Base-by-base conservation (phyloP, 2,329 filamentous ascomycete species). In the Beauveria caledonica region DNA sequence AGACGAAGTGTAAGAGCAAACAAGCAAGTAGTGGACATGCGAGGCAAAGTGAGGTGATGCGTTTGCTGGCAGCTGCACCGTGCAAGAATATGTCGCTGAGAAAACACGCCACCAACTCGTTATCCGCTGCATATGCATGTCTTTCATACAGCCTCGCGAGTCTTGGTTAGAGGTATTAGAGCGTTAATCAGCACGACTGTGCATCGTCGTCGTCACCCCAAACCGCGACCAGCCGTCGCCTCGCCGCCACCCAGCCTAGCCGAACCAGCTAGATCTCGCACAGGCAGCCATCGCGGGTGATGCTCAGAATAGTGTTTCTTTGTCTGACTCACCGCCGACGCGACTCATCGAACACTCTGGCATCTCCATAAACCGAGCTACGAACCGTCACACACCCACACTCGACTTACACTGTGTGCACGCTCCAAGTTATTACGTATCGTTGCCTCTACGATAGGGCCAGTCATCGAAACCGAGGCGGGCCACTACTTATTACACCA, bases 251-350 rank as follows among this genome's bases (percentile, higher is more conserved):
- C 9, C 48, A 33, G 10, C 4, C 40, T 44, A 15, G 25, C 27
- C 21, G 21, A 46, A 44, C 10, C 36, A 21, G 5, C 36, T 19
- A 27, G 11, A 36, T 36, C 33, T 36, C 19, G n/a, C 4, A 21
- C 45, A 33, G 36, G 36, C 46, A 40, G 17, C 33, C 33, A 36
- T 50, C 25, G n/a, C n/a, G 10, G 19, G 11, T 33, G 53, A 36
- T 36, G 23, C 40, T 56, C 29, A 46, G 25, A 54, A 21, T 40
- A 40, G 49, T n/a, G 27, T 39, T 60, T 60, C 49, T 48, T 60
- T 54, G 58, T 60, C 36, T 59, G 58, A 60, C 58, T 60, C 58
- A 60, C 58, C 58, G 49, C 58, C 56, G 56, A 13, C 29, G 27
- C 40, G 27, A 13, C 29, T n/a, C 13, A 36, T 59, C 27, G 13